phyloP scores from a whole-genome alignment of 2,329 filamentous ascomycete species.

The Pseudocercospora macadamiae region DNA sequence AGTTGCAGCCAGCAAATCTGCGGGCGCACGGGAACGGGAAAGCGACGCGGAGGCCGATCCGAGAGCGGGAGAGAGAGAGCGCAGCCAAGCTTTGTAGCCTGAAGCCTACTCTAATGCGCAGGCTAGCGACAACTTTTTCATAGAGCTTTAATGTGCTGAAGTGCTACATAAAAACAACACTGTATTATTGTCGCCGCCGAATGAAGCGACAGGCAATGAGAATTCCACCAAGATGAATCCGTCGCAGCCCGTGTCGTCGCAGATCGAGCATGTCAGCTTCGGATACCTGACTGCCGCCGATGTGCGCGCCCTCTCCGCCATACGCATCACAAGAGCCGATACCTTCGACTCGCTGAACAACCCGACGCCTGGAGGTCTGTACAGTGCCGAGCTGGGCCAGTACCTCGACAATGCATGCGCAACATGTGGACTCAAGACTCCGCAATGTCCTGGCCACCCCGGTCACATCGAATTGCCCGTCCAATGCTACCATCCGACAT shows the following conservation, averaged over 20 bases:
- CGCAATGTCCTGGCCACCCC: constrained; percentile 83
- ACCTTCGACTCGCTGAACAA: constrained; percentile 94
- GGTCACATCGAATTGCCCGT: constrained; percentile 95
- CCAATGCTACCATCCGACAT: constrained; percentile 93
- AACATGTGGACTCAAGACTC: constrained; percentile 82
- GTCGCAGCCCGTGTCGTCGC: constrained; percentile 76
- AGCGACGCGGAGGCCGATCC: background rate
- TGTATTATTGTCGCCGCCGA: background rate
- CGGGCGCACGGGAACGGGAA: background rate
- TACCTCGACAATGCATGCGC: constrained; percentile 85
- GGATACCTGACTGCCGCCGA: constrained; percentile 79
- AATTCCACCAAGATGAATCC: constrained; percentile 47
- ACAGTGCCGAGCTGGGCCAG: constrained; percentile 88
- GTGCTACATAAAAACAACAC: too few species aligned
- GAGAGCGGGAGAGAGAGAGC: background rate
- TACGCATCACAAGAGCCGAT: constrained; percentile 86
- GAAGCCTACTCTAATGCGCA: constrained; percentile 1
- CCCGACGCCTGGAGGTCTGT: constrained; percentile 85
- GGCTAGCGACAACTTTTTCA: background rate
- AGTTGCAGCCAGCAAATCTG: background rate
- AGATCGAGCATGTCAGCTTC: constrained; percentile 87
- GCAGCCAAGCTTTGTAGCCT: constrained; percentile 7
- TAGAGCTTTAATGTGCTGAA: background rate
- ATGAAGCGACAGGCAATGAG: background rate
- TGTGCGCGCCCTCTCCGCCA: constrained; percentile 87